phyloP scores from a whole-genome alignment of 371 early-diverging fungal genomes.

The Chytridium lagenaria region DNA sequence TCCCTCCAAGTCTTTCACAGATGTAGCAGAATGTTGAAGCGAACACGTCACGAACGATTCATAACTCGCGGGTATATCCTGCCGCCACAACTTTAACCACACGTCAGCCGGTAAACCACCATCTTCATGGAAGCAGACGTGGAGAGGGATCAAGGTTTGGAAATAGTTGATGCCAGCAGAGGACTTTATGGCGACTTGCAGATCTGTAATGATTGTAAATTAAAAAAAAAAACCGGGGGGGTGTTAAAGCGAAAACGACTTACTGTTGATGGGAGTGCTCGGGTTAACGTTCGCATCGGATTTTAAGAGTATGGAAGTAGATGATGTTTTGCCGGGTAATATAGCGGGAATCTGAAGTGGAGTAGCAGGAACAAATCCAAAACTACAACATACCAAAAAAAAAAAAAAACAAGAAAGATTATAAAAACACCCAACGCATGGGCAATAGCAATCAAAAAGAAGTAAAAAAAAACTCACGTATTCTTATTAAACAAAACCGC shows the following conservation, averaged over 20 bases:
- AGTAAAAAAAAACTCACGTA: slow-evolving; percentile 36
- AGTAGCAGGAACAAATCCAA: slow-evolving; percentile 43
- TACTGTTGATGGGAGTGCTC: slow-evolving; percentile 46
- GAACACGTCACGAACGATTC: slow-evolving; percentile 24
- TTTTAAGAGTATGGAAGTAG: slow-evolving; percentile 35
- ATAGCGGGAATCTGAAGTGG: slow-evolving; percentile 38
- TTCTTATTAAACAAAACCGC: slow-evolving; percentile 64
- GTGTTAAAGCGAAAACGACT: too few species aligned
- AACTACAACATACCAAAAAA: slow-evolving; percentile 43
- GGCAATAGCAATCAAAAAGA: slow-evolving; percentile 15
- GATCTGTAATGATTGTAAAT: slow-evolving; percentile 38
- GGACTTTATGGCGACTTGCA: slow-evolving; percentile 59
- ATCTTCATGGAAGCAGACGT: slow-evolving; percentile 49
- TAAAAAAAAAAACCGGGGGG: not conserved
- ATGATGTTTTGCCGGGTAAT: slow-evolving; percentile 37
- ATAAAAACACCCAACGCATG: too few species aligned
- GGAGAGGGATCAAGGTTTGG: slow-evolving; percentile 49
- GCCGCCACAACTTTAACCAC: slow-evolving; percentile 52
- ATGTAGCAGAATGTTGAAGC: not conserved
- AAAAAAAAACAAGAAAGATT: too few species aligned
- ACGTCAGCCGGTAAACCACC: slow-evolving; percentile 31
- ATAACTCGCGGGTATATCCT: slow-evolving; percentile 40
- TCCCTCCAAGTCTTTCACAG: slow-evolving; percentile 21
- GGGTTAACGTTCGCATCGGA: slow-evolving; percentile 35
- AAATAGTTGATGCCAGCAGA: slow-evolving; percentile 55